Base-by-base conservation (phyloP, 2,329 filamentous ascomycete species). In the Aspergillus aculeatinus region DNA sequence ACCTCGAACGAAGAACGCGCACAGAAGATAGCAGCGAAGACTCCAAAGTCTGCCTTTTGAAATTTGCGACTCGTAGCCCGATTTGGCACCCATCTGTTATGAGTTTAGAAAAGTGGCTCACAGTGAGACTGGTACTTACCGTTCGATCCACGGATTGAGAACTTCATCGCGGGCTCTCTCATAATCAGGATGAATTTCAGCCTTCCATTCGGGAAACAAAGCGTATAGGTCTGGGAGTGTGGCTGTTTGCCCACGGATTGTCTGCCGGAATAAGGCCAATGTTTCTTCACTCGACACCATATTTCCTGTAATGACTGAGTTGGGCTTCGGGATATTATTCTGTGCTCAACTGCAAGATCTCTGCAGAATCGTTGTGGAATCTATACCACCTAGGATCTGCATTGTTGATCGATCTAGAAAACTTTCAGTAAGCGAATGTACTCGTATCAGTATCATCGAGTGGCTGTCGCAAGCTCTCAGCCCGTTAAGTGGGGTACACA, bases 1-100 rank as follows among this genome's bases (percentile, higher is more conserved):
- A 55, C 50, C 14, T 55, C 59, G 12, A 56, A 63, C 3, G 59
- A 54, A 1, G 57, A 47, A n/a, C 49, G 29, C 1, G 57, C 57
- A 31, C 62, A 61, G n/a, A 60, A 27, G 4, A 61, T 27, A 2
- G 62, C 62, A 9, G 57, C 59, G 12, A 63, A 63, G 2, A 60
- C 29, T 2, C 35, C 55, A 25, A 57, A 63, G 6, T 63, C 57
- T 4, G 59, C 62, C 35, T 48, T 23, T n/a, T 61, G 59, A 14
- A 63, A 35, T 16, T 63, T 57, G 5, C 27, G 35, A n/a, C 27
- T 7, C 3, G 29, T 58, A 1, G 12, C 16, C 2, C 47, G 12
- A 16, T 58, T 47, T 5, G 51, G 21, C 0, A 60, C 54, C 57
- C 53, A 63, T 12, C 58, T 63, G 10, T 6, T 1, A 23, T 23